Percentiles rank a stretch among this genome's conserved stretches.
These are phyloP conservation scores for Sugiyamaella floridensis DNA, from an alignment of 805 yeast genomes.

Conservation along the genomic window DNA sequence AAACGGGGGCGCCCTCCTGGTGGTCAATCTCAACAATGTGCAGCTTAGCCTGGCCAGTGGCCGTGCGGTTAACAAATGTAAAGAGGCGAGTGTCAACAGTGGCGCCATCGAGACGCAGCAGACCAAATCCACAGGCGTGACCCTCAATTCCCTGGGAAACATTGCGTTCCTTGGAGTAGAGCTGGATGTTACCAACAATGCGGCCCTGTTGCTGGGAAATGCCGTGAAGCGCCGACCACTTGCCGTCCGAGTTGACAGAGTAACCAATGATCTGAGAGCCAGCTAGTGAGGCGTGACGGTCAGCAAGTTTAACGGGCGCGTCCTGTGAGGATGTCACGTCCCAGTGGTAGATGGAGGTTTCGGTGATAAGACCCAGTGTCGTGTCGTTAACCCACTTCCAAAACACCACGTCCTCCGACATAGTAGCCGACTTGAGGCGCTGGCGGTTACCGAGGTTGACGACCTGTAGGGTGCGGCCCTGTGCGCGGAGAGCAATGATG, in stretches of 20 bases:
- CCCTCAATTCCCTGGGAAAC: conserved; percentile 97
- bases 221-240: conserved; percentile 95
- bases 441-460: conserved; percentile 84
- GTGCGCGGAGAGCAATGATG: conserved; percentile 89
- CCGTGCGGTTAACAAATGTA: conserved; percentile 85
- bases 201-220: conserved; percentile 90
- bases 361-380: conserved; percentile 78
- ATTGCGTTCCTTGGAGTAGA: conserved; percentile 79
- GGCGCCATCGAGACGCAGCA: conserved; percentile 66
- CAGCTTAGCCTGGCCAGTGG: conserved; percentile 67
- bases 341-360: conserved; percentile 69
- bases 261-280: conserved; percentile 87
- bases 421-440: conserved; percentile 78
- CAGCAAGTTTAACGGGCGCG: conserved; percentile 76
- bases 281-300: conserved; percentile 68
- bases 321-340: conserved; percentile 65
- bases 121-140: conserved; percentile 88
- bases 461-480: conserved; percentile 88
- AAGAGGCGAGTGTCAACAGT: conserved; percentile 73
- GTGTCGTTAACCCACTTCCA: conserved; percentile 88
- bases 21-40: conserved; percentile 97
- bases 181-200: conserved; percentile 93
- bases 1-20: conserved; percentile 72
- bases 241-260: conserved; percentile 67
- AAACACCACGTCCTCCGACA: conserved; percentile 82